Evolutionary conservation across 1,284 basidiomycete genomes (phyloP).

Genomic region (Limonomyces culmigenus): DNA sequence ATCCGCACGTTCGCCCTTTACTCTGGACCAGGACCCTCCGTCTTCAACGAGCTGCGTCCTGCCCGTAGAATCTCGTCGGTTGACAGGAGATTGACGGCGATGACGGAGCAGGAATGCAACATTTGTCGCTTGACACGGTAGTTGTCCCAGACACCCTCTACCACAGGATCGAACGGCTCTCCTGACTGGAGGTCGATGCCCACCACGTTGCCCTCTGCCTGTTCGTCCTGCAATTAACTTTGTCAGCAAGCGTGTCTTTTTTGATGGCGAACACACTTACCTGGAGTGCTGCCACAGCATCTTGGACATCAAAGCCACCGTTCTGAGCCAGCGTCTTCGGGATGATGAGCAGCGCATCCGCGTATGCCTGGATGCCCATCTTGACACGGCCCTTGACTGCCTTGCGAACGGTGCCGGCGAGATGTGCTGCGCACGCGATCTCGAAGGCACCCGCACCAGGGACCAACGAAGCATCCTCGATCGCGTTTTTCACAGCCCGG

Average conservation of each 20-base stretch:
- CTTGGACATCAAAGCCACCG: constrained; percentile 96
- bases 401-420: constrained; percentile 70
- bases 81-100: constrained; percentile 88
- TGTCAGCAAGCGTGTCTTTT: background rate
- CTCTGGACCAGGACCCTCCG: too few relatives aligned
- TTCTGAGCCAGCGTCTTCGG: constrained; percentile 96
- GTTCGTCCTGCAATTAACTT: constrained; percentile 67
- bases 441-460: constrained; percentile 98
- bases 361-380: constrained; percentile 95
- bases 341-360: constrained; percentile 87
- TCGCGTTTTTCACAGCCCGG: constrained; percentile 90
- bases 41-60: constrained; percentile 77
- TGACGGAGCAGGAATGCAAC: constrained; percentile 95
- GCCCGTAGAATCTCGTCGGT: constrained; percentile 94
- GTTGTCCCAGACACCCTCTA: constrained; percentile 97
- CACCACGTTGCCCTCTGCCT: constrained; percentile 79
- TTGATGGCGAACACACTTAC: constrained; percentile 17
- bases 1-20: too few relatives aligned
- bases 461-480: constrained; percentile 81
- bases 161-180: constrained; percentile 91
- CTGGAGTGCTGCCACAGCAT: constrained; percentile 83
- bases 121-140: constrained; percentile 98
- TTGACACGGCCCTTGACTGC: constrained; percentile 90
- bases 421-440: constrained; percentile 78
- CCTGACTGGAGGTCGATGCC: constrained; percentile 89